Conservation (phyloP, 2,329 filamentous ascomycete species). For the Verticillium tricorpus region DNA sequence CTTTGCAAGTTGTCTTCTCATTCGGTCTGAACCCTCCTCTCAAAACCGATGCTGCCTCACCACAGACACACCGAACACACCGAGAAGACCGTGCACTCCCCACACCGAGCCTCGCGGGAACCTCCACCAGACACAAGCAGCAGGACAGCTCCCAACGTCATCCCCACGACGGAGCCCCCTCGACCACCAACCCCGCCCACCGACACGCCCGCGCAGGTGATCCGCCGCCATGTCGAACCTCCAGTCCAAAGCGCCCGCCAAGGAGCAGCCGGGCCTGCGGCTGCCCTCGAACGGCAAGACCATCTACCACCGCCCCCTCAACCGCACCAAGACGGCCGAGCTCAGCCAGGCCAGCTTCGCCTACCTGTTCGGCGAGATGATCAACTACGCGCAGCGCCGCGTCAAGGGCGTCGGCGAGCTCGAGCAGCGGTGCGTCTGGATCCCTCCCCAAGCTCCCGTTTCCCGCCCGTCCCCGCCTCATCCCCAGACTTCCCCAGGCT, state of each 20-base stretch:
- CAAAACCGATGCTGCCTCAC: too few relatives aligned
- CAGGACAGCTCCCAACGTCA: not conserved
- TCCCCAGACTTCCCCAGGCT: not conserved
- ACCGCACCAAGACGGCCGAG: constrained; percentile 82
- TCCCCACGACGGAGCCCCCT: not conserved
- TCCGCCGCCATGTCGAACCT: constrained; percentile 43
- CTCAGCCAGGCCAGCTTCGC: constrained; percentile 92
- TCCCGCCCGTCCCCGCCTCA: not conserved
- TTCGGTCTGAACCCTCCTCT: not conserved
- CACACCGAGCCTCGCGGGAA: not conserved
- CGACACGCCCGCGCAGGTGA: not conserved
- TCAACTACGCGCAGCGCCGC: constrained; percentile 84
- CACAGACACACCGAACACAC: not conserved
- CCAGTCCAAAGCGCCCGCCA: constrained; percentile 38
- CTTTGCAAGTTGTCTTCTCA: not conserved
- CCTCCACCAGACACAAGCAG: not conserved
- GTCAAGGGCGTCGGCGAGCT: constrained; percentile 92
- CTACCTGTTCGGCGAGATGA: constrained; percentile 95
- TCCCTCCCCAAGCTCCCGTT: not conserved
- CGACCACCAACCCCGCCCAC: not conserved
- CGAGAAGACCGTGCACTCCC: not conserved
- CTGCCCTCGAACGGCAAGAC: constrained; percentile 93
- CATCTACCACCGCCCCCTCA: constrained; percentile 94
- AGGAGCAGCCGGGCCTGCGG: constrained; percentile 63
- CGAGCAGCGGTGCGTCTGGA: constrained; percentile 69